phyloP scores from a whole-genome alignment of 2,329 filamentous ascomycete genomes.

The Diaporthe humulicola region DNA sequence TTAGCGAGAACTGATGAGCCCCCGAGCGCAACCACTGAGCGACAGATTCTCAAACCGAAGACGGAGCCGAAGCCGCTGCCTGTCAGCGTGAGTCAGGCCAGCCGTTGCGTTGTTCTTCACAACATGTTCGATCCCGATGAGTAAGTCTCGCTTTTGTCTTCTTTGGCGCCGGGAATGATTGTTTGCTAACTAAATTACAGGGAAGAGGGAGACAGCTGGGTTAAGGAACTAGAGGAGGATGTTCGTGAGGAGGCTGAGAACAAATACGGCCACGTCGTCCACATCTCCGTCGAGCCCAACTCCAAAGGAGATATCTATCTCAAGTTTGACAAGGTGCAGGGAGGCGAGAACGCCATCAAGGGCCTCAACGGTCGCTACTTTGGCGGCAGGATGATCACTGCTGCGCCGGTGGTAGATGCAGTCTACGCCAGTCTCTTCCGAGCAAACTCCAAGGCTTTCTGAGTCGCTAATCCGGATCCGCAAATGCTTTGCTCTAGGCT shows the following conservation, averaged over 20 bases:
- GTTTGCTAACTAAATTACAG: conserved; percentile 63
- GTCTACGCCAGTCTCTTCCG: conserved; percentile 97
- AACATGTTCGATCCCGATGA: conserved; percentile 95
- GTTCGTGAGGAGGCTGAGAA: conserved; percentile 92
- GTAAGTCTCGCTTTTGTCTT: conserved; percentile 68
- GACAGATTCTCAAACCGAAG: conserved; percentile 81
- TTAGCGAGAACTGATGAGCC: conserved; percentile 95
- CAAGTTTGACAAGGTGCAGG: conserved; percentile 96
- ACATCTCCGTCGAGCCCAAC: conserved; percentile 95
- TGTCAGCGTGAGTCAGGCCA: conserved; percentile 91
- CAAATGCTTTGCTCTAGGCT: conserved; percentile 63
- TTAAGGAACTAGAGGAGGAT: conserved; percentile 94
- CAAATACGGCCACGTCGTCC: conserved; percentile 97
- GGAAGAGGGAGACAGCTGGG: conserved; percentile 88
- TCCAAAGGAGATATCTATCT: conserved; percentile 97
- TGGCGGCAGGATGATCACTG: conserved; percentile 91
- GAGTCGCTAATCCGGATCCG: conserved; percentile 69
- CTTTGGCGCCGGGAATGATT: background rate
- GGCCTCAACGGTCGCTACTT: conserved; percentile 98
- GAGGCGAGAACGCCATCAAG: conserved; percentile 97
- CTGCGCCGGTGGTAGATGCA: conserved; percentile 95
- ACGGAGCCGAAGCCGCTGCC: conserved; percentile 82
- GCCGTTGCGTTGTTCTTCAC: conserved; percentile 91
- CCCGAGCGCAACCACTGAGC: conserved; percentile 74
- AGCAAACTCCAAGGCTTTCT: conserved; percentile 83